These are phyloP conservation scores for Metschnikowia gelsemii DNA, from an alignment of 805 yeast species.

Conservation along the genomic window DNA sequence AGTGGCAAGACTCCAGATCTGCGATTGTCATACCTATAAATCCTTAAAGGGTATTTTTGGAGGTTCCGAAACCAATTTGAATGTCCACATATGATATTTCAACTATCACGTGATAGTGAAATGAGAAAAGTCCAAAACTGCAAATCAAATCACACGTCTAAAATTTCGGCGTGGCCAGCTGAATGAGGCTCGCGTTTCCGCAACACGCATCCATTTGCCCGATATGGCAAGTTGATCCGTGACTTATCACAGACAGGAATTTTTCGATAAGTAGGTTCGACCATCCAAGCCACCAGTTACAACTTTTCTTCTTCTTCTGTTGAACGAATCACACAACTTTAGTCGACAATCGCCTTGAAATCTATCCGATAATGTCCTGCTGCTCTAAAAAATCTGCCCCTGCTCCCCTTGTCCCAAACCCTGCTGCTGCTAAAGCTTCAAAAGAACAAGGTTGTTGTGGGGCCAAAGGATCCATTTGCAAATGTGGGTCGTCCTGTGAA, in stretches of 20 bases:
- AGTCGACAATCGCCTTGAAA: constrained; percentile 1
- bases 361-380: constrained; percentile 18
- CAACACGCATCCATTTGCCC: no score
- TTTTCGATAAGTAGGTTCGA: not conserved
- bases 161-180: no score
- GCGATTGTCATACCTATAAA: no score
- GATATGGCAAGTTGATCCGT: constrained; percentile 14
- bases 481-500: constrained; percentile 41
- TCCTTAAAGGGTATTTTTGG: no score
- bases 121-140: no score
- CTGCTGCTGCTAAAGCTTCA: constrained; percentile 16
- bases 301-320: not conserved
- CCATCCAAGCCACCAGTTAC: not conserved
- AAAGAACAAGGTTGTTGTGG: constrained; percentile 28
- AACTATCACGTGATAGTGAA: no score
- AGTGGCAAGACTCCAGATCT: no score
- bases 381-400: constrained; percentile 19
- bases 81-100: no score
- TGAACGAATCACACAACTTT: not conserved
- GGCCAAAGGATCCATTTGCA: constrained; percentile 33
- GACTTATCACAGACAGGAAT: constrained; percentile 4
- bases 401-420: constrained; percentile 14
- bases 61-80: no score
- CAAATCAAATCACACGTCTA: no score
- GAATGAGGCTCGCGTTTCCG: no score